phyloP scores from a whole-genome alignment of 306 rosid genomes.

The barrel medic (Medicago truncatula) region MtrunA17r5.0-ANR NC_053048.1:182501-183000 shows the following conservation, averaged over 20 bases:
- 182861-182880: conserved; percentile 45
- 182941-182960: conserved; percentile 39
- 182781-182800: conserved; percentile 37
- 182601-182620: neutral
- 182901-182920: conserved; percentile 65
- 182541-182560: conserved; percentile 8
- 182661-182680: conserved; percentile 1
- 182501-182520: conserved; percentile 31
- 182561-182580: neutral
- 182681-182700: conserved; percentile 1
- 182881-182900: conserved; percentile 45
- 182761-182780: conserved; percentile 29
- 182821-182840: conserved; percentile 45
- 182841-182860: conserved; percentile 42
- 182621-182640: conserved; percentile 12
- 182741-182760: conserved; percentile 23
- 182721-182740: conserved; percentile 20
- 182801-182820: conserved; percentile 51
- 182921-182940: conserved; percentile 27
- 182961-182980: conserved; percentile 36
- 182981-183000: conserved; percentile 47
- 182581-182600: conserved; percentile 25
- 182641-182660: conserved; percentile 11
- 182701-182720: conserved; percentile 9
- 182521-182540: conserved; percentile 15